A percentile compares a stretch with the other conserved stretches of the same genome.
phyloP scores from a whole-genome alignment of 2,329 filamentous ascomycete species.

The Sporothrix humicola region DNA sequence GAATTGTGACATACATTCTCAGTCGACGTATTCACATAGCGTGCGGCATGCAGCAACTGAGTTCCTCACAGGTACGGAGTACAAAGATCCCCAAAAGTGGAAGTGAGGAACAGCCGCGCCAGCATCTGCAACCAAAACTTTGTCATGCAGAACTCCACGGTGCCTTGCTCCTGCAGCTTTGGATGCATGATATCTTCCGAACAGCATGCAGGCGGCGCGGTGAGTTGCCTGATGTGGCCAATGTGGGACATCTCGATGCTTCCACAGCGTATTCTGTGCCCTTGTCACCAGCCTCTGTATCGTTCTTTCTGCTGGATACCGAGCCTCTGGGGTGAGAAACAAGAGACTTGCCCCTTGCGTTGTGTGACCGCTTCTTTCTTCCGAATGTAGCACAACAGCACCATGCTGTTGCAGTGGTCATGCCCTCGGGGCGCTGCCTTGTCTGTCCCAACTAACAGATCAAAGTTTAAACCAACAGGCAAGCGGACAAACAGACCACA shows the following conservation, averaged over 20 bases:
- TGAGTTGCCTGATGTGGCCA: constrained; percentile 19
- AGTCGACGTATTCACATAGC: neutral
- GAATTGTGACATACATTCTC: neutral
- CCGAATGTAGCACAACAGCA: neutral
- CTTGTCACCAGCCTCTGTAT: neutral
- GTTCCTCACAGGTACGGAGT: neutral
- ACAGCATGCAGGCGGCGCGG: constrained; percentile 25
- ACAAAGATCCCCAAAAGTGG: neutral
- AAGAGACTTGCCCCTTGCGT: neutral
- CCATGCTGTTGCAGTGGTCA: neutral
- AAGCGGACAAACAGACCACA: neutral
- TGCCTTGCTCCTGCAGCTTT: constrained; percentile 23
- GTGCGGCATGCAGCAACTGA: neutral
- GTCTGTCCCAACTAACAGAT: neutral
- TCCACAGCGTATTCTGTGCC: neutral
- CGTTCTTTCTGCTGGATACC: neutral
- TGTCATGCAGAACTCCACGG: constrained; percentile 16
- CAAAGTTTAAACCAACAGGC: neutral
- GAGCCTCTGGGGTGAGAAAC: neutral
- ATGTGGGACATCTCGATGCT: constrained; percentile 8
- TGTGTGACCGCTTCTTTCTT: constrained; percentile 5
- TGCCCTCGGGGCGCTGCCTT: neutral
- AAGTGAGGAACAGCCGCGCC: neutral
- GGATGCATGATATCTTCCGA: constrained; percentile 25
- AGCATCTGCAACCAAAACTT: neutral